Percentiles rank a stretch among this genome's conserved stretches.
phyloP scores from a whole-genome alignment of 257 asterid genomes.

The Solanum chmielewskii region DNA sequence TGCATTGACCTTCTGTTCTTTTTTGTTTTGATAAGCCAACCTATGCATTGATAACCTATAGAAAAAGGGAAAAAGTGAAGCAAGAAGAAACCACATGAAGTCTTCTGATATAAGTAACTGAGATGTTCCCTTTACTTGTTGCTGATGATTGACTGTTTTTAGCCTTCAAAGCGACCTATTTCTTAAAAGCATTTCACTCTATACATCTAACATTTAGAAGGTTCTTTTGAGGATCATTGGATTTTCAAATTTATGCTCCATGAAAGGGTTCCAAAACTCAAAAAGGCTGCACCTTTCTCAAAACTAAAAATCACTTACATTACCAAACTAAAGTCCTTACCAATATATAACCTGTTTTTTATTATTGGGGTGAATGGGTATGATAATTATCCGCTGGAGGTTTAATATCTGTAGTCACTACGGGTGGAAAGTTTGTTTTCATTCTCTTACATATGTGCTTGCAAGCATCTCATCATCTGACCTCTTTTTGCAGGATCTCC shows the following conservation, averaged over 20 bases:
- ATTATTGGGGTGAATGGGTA: neutral
- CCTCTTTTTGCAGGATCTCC: slow-evolving; percentile 33
- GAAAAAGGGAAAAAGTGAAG: neutral
- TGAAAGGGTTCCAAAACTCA: neutral
- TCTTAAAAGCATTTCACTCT: neutral
- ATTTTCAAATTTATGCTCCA: neutral
- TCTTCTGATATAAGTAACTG: neutral
- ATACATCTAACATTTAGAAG: neutral
- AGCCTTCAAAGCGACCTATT: neutral
- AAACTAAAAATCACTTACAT: neutral
- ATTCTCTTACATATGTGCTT: neutral
- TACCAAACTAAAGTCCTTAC: neutral
- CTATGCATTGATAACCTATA: neutral
- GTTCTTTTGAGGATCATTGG: neutral
- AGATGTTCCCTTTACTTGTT: neutral
- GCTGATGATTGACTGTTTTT: neutral
- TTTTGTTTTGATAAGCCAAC: neutral
- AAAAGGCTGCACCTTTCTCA: neutral
- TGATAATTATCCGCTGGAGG: neutral
- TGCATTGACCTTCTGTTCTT: neutral
- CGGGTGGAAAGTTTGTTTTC: neutral
- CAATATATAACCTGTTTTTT: neutral
- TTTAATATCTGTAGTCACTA: neutral
- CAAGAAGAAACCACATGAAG: neutral
- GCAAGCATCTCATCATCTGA: slow-evolving; percentile 9